Conservation (phyloP, 2,329 filamentous ascomycete genomes). For the Aspergillus luchuensis region DNA sequence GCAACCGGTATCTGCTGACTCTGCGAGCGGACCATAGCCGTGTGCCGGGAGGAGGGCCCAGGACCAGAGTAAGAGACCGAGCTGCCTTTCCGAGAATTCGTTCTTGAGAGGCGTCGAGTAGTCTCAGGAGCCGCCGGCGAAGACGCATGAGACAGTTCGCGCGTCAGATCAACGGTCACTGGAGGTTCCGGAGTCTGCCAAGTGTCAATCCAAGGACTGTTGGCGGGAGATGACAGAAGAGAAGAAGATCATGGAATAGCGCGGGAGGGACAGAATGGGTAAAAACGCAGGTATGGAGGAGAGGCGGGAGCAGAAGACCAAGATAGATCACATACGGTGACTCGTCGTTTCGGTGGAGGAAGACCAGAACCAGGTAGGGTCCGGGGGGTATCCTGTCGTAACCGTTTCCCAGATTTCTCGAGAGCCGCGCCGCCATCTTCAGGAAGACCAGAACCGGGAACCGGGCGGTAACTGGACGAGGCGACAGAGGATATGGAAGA, state of each 20-base stretch:
- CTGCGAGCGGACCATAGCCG: slow-evolving; percentile 42
- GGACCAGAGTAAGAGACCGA: slow-evolving; percentile 26
- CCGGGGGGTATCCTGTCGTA: slow-evolving; percentile 45
- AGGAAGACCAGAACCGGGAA: slow-evolving; percentile 22
- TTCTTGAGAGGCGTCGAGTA: slow-evolving; percentile 28
- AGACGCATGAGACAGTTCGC: slow-evolving; percentile 34
- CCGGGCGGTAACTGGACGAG: slow-evolving; percentile 22
- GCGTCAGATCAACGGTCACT: slow-evolving; percentile 34
- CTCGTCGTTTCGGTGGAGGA: slow-evolving; percentile 47
- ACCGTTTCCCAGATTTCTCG: slow-evolving; percentile 44
- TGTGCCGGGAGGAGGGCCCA: slow-evolving; percentile 33
- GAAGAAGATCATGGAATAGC: slow-evolving; percentile 22
- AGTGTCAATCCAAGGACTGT: slow-evolving; percentile 44
- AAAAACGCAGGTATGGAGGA: slow-evolving; percentile 25
- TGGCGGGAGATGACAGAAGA: slow-evolving; percentile 28
- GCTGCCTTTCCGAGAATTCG: slow-evolving; percentile 31
- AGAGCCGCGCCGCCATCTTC: slow-evolving; percentile 25
- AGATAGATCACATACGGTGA: slow-evolving; percentile 49
- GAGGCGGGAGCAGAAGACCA: slow-evolving; percentile 41
- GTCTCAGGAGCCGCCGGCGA: slow-evolving; percentile 30
- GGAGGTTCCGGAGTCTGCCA: slow-evolving; percentile 45
- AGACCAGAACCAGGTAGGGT: slow-evolving; percentile 43
- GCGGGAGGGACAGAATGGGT: slow-evolving; percentile 28
- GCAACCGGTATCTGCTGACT: slow-evolving; percentile 41
- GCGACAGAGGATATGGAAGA: slow-evolving; percentile 16